Conservation (phyloP, 2,329 filamentous ascomycete genomes). For the Fusarium cicatricum region DNA sequence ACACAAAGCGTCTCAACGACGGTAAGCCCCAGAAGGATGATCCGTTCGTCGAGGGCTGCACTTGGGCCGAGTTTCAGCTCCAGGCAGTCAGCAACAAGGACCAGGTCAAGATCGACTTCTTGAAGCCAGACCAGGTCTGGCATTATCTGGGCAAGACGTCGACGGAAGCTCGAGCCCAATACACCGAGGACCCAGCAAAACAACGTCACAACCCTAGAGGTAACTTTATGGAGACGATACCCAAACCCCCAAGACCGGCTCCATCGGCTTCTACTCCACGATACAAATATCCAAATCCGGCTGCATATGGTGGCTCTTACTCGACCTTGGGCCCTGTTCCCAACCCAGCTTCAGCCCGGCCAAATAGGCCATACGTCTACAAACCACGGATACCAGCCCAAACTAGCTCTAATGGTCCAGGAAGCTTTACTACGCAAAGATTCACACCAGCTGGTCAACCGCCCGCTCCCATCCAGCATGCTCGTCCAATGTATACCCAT, state of each 20-base stretch:
- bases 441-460: slow-evolving; percentile 29
- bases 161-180: slow-evolving; percentile 90
- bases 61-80: slow-evolving; percentile 83
- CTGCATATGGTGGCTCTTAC: slow-evolving; percentile 17
- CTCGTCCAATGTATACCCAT: slow-evolving; percentile 19
- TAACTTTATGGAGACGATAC: slow-evolving; percentile 77
- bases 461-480: slow-evolving; percentile 13
- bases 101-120: slow-evolving; percentile 75
- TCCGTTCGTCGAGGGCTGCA: slow-evolving; percentile 71
- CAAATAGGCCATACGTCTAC: slow-evolving; percentile 62
- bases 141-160: slow-evolving; percentile 86
- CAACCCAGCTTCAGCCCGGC: slow-evolving; percentile 5
- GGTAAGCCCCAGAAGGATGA: slow-evolving; percentile 72
- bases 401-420: slow-evolving; percentile 30
- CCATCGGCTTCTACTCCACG: slow-evolving; percentile 38
- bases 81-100: slow-evolving; percentile 64
- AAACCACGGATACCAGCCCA: slow-evolving; percentile 55
- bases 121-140: slow-evolving; percentile 81
- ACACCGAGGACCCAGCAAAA: slow-evolving; percentile 76
- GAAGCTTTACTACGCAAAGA: slow-evolving; percentile 39
- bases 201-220: slow-evolving; percentile 72
- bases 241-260: slow-evolving; percentile 56
- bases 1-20: slow-evolving; percentile 68
- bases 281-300: slow-evolving; percentile 40
- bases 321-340: not conserved